Conservation (phyloP, 768 basidiomycete species). For the Collybiopsis luxurians region DNA sequence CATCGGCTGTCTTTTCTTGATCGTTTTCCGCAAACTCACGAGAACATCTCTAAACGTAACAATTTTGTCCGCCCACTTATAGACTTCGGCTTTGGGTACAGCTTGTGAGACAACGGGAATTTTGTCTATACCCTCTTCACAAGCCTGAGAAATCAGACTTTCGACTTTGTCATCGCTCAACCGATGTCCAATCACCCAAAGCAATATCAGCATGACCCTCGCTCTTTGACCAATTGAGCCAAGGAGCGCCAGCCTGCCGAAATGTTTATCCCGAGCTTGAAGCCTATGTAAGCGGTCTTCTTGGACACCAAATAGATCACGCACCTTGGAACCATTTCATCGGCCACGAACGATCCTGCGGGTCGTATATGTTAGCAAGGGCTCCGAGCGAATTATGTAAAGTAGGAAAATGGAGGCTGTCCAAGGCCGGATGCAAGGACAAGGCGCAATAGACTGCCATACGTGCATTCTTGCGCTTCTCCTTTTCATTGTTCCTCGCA, state of each 20-base stretch:
- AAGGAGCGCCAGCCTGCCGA: slow-evolving; percentile 12
- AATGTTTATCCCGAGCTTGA: slow-evolving; percentile 16
- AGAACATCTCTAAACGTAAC: no score
- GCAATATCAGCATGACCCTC: slow-evolving; percentile 19
- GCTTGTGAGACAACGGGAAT: no score
- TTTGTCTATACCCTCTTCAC: no score
- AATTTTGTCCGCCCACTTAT: no score
- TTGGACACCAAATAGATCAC: slow-evolving; percentile 5
- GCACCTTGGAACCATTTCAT: no score
- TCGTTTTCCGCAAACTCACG: no score
- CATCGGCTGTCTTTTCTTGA: no score
- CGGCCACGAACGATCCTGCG: no score
- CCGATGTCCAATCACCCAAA: slow-evolving; percentile 20
- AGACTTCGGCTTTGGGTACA: no score
- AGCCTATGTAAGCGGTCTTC: no score
- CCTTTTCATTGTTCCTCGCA: background rate
- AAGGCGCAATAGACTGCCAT: slow-evolving; percentile 16
- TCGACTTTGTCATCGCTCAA: slow-evolving; percentile 11
- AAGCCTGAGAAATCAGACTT: background rate
- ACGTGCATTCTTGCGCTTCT: slow-evolving; percentile 13
- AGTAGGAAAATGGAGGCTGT: slow-evolving; percentile 16
- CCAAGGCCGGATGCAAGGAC: slow-evolving; percentile 17
- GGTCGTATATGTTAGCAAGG: no score
- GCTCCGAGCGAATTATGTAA: no score
- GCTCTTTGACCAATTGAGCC: slow-evolving; percentile 16